Base-by-base conservation (phyloP, 495 filamentous ascomycete genomes). In the Lentithecium fluviatile region DNA sequence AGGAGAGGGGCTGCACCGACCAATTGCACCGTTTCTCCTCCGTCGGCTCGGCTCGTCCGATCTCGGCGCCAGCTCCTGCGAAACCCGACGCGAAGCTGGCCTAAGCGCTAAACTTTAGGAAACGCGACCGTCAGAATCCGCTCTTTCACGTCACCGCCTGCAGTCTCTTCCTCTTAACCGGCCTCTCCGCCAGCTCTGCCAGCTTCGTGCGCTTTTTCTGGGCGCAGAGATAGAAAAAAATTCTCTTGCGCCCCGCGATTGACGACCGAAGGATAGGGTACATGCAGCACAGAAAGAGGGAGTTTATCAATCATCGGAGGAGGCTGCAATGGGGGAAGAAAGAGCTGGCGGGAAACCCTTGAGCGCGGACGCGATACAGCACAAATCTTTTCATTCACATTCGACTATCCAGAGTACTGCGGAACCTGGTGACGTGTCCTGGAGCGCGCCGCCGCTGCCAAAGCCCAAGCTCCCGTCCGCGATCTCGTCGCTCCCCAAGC, bases 241-340 rank as follows among this genome's bases (percentile, higher is more conserved):
- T n/a, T 43, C 19, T 32, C 29, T 32, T 32, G 10, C 40, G 40
- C n/a, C n/a, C n/a, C n/a, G n/a, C n/a, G n/a, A n/a, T n/a, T n/a
- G n/a, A n/a, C n/a, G n/a, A n/a, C n/a, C n/a, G n/a, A n/a, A n/a
- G n/a, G n/a, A n/a, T n/a, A n/a, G n/a, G n/a, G n/a, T 61, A 61
- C 50, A 61, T 53, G 58, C 58, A 61, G 49, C 58, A 38, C 43
- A 53, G 40, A 26, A 61, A 55, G 34, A 17, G 50, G 6, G 58
- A 55, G 19, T 61, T 46, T 26, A 17, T 60, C 21, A 60, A 60
- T 26, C 56, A 60, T 23, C 25, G 56, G 56, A 52, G 56, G 56
- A 60, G 36, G 58, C 58, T 61, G 58, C 58, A 61, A 55, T 61
- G 55, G 55, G 26, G 42, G 43, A 48, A 49, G 55, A 51, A 10